These are phyloP conservation scores for Cenchrus americanus DNA, from an alignment of 176 grass and related monocot genomes.

Conservation along the genomic window DNA sequence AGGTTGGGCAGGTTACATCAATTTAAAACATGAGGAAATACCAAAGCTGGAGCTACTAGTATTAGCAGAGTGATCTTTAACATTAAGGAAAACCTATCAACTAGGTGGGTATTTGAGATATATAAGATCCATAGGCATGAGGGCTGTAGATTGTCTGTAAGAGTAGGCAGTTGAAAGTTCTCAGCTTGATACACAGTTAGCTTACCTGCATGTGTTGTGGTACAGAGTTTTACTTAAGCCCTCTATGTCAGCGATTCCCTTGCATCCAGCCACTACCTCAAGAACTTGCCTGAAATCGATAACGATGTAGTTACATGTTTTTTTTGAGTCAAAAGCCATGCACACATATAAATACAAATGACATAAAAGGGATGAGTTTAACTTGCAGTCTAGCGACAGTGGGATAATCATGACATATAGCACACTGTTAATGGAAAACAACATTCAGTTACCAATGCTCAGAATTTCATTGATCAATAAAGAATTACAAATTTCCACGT, in stretches of 20 bases:
- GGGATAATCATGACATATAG: not conserved
- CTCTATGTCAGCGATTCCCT: constrained; percentile 83
- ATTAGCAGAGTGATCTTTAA: not conserved
- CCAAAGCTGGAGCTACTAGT: constrained; percentile 3
- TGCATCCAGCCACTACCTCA: constrained; percentile 82
- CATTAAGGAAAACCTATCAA: not conserved
- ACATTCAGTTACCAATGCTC: not conserved
- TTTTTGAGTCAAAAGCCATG: not conserved
- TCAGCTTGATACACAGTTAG: constrained; percentile 12
- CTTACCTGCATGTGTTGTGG: constrained; percentile 92
- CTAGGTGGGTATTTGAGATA: not conserved
- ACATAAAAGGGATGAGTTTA: not conserved
- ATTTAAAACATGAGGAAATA: not conserved
- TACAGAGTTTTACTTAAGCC: constrained; percentile 81
- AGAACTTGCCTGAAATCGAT: constrained; percentile 77
- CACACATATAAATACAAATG: not conserved
- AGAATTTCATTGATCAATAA: constrained; percentile 12
- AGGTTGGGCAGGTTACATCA: constrained; percentile 18
- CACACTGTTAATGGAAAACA: constrained; percentile 14
- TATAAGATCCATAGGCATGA: not conserved
- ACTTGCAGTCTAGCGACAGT: not conserved
- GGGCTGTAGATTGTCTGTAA: not conserved
- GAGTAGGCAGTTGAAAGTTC: not conserved
- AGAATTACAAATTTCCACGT: constrained; percentile 11
- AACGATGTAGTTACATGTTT: constrained; percentile 25